A percentile compares a stretch with the other conserved stretches of the same genome.
These are phyloP conservation scores for Fennellomyces sp. DNA, from an alignment of 371 early-diverging fungal genomes.

Conservation along the genomic window DNA sequence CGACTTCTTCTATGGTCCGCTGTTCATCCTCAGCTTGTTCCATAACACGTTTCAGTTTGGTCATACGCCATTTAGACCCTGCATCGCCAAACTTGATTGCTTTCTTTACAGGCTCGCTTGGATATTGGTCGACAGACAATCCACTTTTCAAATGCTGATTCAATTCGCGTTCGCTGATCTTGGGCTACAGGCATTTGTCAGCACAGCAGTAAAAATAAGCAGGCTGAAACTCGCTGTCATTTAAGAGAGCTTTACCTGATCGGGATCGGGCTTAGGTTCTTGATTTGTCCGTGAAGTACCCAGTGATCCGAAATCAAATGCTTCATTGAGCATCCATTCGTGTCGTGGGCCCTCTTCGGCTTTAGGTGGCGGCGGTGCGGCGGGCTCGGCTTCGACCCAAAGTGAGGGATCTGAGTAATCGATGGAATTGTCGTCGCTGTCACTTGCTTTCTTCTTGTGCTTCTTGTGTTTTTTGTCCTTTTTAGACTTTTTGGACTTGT, in stretches of 20 bases:
- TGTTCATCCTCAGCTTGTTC: conserved; percentile 76
- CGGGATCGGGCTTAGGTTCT: conserved; percentile 39
- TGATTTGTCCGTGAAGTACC: conserved; percentile 29
- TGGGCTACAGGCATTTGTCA: conserved; percentile 27
- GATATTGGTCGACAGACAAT: conserved; percentile 47
- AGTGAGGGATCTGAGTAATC: conserved; percentile 52
- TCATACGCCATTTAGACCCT: conserved; percentile 85
- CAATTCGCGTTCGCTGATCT: conserved; percentile 56
- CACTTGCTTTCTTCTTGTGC: conserved; percentile 9
- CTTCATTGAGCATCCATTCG: conserved; percentile 52
- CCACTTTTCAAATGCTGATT: conserved; percentile 54
- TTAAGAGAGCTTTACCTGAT: conserved; percentile 24
- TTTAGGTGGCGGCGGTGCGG: not conserved
- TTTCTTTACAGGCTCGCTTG: conserved; percentile 12
- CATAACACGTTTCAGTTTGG: conserved; percentile 70
- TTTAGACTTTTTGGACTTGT: conserved; percentile 34
- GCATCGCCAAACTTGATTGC: conserved; percentile 66
- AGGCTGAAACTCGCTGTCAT: too few relatives aligned
- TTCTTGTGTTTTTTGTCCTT: conserved; percentile 47
- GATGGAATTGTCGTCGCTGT: conserved; percentile 24
- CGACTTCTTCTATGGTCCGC: conserved; percentile 66
- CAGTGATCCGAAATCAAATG: conserved; percentile 45
- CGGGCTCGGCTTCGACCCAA: conserved; percentile 40
- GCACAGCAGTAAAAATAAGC: not conserved
- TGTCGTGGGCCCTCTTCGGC: conserved; percentile 25